Evolutionary conservation across 441 rosid species (phyloP), one percentile per base, ranked within the genome.

Genomic region (Lepidium campestre): DNA sequence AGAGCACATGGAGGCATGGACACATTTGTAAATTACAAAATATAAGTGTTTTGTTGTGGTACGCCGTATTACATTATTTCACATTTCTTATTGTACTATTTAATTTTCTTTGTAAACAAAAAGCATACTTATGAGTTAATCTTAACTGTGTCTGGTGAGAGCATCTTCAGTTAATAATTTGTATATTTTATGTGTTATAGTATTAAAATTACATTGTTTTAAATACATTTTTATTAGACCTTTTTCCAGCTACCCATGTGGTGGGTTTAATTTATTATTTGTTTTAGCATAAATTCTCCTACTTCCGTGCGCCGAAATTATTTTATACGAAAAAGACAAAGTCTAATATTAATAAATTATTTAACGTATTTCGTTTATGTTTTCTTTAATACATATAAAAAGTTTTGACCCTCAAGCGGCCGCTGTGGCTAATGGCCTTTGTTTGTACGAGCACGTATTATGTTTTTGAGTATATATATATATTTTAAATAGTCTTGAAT

Each of bases 1-100:
- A 54, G 53, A 18, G 85, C 90, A 87, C 93, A 81, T 85, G 90
- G 82, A 68, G 47, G 80, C 37, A 52, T 68, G 79, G 78, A 58
- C 80, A 68, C 74, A 70, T 75, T 32, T 77, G 75, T 70, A 67
- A 36, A 80, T 62, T 64, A 60, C 70, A 58, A 41, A 48, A 66
- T 7, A 65, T 32, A 42, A 52, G 46, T 22, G 17, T 23, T 61
- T 70, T 70, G 48, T 46, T 65, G 66, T 40, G 71, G 77, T 73
- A 61, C 73, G 69, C 68, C 77, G 64, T 67, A 67, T 67, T 45
- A 53, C 68, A 59, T 46, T 59, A 52, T 66, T 66, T 15, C 44
- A 13, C 8, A 29, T 41, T 73, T 34, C 25, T 23, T 39, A n/a
- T 27, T 27, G 1, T 5, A 6, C 42, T 18, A 46, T 12, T 13